Base-by-base conservation (phyloP, 164 flowering plant genomes). In the Taxillus chinensis region DNA sequence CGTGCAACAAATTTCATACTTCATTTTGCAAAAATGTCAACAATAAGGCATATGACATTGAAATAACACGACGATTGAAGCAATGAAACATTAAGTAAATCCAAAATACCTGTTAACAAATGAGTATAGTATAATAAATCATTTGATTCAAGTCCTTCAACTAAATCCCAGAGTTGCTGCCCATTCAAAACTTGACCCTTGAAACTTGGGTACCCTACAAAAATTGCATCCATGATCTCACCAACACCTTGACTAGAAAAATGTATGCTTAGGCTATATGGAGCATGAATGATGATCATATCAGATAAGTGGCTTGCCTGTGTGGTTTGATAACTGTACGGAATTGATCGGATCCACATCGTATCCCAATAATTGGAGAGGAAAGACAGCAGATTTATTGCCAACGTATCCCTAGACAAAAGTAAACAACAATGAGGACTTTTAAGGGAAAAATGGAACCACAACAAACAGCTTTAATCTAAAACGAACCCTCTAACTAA, bases 311-410 rank as follows among this genome's bases (percentile, higher is more conserved):
- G 74, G 83, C 96, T 92, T 89, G 86, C 98, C 98, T 83, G 99
- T 95, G 80, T 95, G 99, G 69, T 95, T 95, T 65, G 99, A 95
- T 82, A 95, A 95, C 75, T 95, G 99, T 41, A 95, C 99, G 13
- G 99, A 95, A 77, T 90, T 84, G 70, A 95, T 89, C 15, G 96
- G 97, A 75, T 95, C 99, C 61, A 95, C 99, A 77, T 95, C 99
- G 66, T 78, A 91, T 48, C 99, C 99, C 62, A 95, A 78, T 61
- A 95, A 76, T 69, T 95, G 99, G 59, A 95, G 90, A 63, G 99
- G 97, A 72, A 95, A 95, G 59, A 95, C 95, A 62, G 99, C 96
- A 63, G 99, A 84, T 76, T 95, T 95, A 77, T 95, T 95, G 68
- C 99, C 99, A 59, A 95, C 99, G 71, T 95, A 91, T 62, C 99